Evolutionary conservation across 1,284 basidiomycete species (phyloP).

Genomic region (Phellopilus nigrolimitatus): DNA sequence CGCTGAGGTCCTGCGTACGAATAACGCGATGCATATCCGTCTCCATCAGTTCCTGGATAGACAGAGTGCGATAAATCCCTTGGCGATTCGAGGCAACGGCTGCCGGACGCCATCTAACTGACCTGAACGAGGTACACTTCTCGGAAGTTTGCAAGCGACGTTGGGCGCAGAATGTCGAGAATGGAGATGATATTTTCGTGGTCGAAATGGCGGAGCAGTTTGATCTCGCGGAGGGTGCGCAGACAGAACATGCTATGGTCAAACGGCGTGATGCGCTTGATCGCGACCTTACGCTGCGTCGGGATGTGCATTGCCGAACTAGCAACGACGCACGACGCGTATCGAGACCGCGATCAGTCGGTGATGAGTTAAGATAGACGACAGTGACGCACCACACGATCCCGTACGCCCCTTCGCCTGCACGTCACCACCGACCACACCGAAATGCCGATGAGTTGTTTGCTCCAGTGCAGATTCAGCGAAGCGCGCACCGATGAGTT

Average conservation of each 20-base stretch:
- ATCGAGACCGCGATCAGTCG: neutral
- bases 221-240: conserved; percentile 82
- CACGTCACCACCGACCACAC: neutral
- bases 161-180: conserved; percentile 69
- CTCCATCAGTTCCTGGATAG: conserved; percentile 80
- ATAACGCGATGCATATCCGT: conserved; percentile 88
- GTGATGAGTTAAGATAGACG: conserved; percentile 1
- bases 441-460: neutral
- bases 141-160: conserved; percentile 61
- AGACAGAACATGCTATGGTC: conserved; percentile 88
- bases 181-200: conserved; percentile 85
- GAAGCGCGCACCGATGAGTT: conserved; percentile 54
- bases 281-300: conserved; percentile 64
- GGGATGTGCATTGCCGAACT: conserved; percentile 68
- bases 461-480: neutral
- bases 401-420: conserved; percentile 75
- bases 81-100: conserved; percentile 6
- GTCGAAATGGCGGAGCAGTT: conserved; percentile 75
- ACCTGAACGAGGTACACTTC: conserved; percentile 76
- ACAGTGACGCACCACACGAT: conserved; percentile 51
- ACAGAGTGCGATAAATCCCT: neutral
- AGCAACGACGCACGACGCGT: conserved; percentile 6
- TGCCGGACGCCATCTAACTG: conserved; percentile 12
- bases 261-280: conserved; percentile 82
- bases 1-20: conserved; percentile 76